Percentiles rank a stretch among this genome's conserved stretches.
phyloP scores from a whole-genome alignment of 441 rosid species.

The Euphorbia corollata region DNA sequence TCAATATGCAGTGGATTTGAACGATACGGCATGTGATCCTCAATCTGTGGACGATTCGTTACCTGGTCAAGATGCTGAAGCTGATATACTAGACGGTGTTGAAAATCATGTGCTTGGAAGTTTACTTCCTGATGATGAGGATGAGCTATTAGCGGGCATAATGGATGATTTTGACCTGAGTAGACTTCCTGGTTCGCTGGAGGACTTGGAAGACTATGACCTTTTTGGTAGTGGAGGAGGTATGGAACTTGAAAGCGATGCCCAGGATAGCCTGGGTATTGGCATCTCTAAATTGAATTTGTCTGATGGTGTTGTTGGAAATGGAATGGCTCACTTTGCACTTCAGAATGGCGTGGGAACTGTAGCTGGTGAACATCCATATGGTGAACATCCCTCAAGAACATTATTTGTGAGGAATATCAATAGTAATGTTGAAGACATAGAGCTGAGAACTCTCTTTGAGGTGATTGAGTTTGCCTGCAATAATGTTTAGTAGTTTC shows the following conservation, averaged over 20 bases:
- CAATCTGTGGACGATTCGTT: constrained; percentile 41
- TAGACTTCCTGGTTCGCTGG: constrained; percentile 57
- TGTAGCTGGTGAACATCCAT: constrained; percentile 94
- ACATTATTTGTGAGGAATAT: constrained; percentile 95
- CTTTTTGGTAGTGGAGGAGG: constrained; percentile 95
- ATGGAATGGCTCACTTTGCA: constrained; percentile 48
- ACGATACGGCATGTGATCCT: constrained; percentile 29
- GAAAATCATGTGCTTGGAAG: constrained; percentile 46
- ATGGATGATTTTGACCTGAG: constrained; percentile 76
- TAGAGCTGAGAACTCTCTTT: constrained; percentile 71
- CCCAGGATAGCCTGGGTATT: constrained; percentile 49
- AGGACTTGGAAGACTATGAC: constrained; percentile 84
- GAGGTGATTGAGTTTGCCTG: constrained; percentile 58
- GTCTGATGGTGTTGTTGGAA: constrained; percentile 55
- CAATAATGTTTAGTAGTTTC: not conserved
- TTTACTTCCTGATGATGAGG: constrained; percentile 86
- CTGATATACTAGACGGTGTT: constrained; percentile 36
- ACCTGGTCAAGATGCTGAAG: constrained; percentile 37
- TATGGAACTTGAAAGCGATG: constrained; percentile 73
- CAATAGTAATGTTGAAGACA: constrained; percentile 92
- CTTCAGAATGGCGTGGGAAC: constrained; percentile 68
- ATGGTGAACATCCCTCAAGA: constrained; percentile 98
- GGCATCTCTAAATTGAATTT: constrained; percentile 55
- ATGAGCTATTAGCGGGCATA: constrained; percentile 77
- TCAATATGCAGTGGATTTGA: constrained; percentile 33